Percentiles rank a stretch among this genome's conserved stretches.
Evolutionary conservation across 108 stramenopile genomes (phyloP).

Genomic region (Cylindrotheca fusiformis): DNA sequence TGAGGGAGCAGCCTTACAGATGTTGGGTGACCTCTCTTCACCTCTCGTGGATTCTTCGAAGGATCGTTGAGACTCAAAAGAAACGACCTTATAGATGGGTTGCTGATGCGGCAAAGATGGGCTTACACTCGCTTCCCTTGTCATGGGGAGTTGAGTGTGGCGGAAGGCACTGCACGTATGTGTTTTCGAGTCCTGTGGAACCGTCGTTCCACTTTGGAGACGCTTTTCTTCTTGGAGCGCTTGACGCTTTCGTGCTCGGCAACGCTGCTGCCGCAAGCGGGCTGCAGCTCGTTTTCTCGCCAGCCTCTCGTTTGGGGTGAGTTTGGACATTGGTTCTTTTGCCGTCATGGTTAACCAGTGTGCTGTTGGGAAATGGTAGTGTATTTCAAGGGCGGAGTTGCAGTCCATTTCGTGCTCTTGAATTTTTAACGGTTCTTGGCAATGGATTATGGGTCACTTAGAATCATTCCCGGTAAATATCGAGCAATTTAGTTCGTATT

Average conservation of each 20-base stretch:
- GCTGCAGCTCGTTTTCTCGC: constrained; percentile 36
- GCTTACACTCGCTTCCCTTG: background rate
- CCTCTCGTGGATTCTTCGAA: constrained; percentile 18
- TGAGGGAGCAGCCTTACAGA: background rate
- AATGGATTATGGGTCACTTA: too few species aligned
- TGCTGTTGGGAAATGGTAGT: too few species aligned
- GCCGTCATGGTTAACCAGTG: too few species aligned
- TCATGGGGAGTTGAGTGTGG: background rate
- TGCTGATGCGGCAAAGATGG: constrained; percentile 1
- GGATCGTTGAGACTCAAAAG: constrained; percentile 31
- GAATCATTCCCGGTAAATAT: too few species aligned
- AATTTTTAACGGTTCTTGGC: too few species aligned
- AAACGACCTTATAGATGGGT: constrained; percentile 30
- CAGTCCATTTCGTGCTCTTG: too few species aligned
- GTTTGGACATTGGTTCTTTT: constrained; percentile 9
- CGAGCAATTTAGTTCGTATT: too few species aligned
- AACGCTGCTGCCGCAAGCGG: constrained; percentile 36
- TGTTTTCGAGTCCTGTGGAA: background rate
- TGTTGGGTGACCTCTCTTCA: background rate
- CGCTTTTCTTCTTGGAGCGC: constrained; percentile 24
- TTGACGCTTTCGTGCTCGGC: constrained; percentile 40
- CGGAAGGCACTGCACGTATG: constrained; percentile 3
- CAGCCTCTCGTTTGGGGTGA: constrained; percentile 22
- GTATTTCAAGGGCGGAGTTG: too few species aligned
- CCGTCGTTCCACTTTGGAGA: background rate